Evolutionary conservation across 2,329 filamentous ascomycete genomes (phyloP).

Genomic region (Aspergillus costaricaensis): DNA sequence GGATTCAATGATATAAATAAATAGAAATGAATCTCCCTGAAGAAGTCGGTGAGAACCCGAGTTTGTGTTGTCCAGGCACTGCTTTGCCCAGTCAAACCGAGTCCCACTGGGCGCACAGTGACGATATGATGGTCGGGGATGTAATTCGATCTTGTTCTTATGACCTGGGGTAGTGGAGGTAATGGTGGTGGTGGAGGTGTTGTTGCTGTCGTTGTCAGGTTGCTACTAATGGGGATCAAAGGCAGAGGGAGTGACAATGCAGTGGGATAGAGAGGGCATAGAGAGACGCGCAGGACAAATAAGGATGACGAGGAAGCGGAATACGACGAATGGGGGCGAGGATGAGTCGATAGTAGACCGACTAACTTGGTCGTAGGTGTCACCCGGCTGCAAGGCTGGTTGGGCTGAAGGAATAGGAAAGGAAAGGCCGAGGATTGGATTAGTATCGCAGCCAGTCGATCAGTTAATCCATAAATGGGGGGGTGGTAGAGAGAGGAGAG

Average conservation of each 20-base stretch:
- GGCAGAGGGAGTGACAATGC: conserved; percentile 7
- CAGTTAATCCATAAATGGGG: conserved; percentile 8
- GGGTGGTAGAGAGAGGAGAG: not conserved
- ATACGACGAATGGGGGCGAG: not conserved
- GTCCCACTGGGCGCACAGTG: conserved; percentile 14
- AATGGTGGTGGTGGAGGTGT: not conserved
- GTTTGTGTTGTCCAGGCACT: conserved; percentile 15
- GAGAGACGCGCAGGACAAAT: not conserved
- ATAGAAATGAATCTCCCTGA: conserved; percentile 12
- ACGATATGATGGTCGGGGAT: not conserved
- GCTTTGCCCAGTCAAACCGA: conserved; percentile 10
- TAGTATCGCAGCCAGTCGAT: conserved; percentile 2
- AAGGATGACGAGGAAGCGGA: not conserved
- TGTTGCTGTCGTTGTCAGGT: not conserved
- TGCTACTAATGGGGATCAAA: conserved; percentile 8
- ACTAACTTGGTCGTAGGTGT: not conserved
- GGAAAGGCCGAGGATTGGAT: conserved; percentile 5
- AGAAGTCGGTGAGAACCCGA: conserved; percentile 26
- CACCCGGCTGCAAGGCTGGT: conserved; percentile 6
- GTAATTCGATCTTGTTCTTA: not conserved
- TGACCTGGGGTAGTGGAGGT: not conserved
- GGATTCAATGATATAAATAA: conserved; percentile 12
- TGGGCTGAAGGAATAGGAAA: conserved; percentile 9
- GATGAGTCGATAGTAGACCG: not conserved
- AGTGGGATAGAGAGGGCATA: conserved; percentile 3